Conservation (phyloP, 2,329 filamentous ascomycete genomes). For the Fusarium sp. region DNA sequence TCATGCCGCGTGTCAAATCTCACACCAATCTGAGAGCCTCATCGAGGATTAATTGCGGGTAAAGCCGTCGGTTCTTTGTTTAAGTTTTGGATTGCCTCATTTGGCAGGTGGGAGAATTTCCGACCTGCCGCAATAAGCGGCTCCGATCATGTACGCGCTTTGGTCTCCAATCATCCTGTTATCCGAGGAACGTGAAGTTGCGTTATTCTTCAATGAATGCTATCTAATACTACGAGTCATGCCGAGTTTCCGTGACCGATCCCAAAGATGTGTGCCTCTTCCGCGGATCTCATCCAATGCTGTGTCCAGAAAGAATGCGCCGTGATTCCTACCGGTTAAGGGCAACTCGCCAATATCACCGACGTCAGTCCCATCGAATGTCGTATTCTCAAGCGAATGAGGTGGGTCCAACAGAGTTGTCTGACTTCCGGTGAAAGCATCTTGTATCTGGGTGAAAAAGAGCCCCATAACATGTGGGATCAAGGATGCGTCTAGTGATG, state of each 20-base stretch:
- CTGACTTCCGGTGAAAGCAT: background rate
- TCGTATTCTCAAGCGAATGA: background rate
- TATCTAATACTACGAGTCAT: background rate
- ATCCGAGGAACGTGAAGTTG: background rate
- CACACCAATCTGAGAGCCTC: background rate
- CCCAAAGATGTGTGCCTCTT: background rate
- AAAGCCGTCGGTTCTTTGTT: background rate
- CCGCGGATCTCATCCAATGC: background rate
- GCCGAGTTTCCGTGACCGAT: background rate
- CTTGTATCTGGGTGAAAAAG: background rate
- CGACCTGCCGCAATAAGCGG: background rate
- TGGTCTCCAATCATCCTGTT: background rate
- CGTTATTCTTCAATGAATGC: no score
- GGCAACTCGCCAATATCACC: background rate
- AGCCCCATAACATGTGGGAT: background rate
- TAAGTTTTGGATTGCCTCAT: background rate
- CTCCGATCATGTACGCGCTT: background rate
- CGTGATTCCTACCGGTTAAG: fast-evolving
- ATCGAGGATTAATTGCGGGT: background rate
- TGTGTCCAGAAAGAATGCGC: background rate
- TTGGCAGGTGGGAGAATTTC: background rate
- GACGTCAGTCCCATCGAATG: background rate
- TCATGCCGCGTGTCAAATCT: background rate
- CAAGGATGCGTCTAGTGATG: background rate
- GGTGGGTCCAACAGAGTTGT: background rate